Evolutionary conservation across 805 yeast genomes (phyloP).

Genomic region (Suhomyces pyralidae): DNA sequence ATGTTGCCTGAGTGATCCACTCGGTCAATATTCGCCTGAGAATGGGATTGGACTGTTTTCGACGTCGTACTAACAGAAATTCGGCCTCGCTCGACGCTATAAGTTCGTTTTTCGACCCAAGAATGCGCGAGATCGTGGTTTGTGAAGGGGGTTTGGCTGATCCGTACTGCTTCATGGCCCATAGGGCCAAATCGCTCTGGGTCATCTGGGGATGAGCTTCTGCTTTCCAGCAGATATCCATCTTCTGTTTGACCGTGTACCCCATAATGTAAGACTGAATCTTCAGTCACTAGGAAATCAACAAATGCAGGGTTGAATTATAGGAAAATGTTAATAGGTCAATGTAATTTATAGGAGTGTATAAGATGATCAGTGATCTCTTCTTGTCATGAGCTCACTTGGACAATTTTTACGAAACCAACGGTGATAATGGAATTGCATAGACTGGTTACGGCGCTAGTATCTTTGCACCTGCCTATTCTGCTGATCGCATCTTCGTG

Average conservation of each 20-base stretch:
- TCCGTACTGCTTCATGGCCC: slow-evolving; percentile 59
- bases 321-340: too few relatives aligned
- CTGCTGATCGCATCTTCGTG: neutral
- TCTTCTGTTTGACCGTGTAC: slow-evolving; percentile 58
- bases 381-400: neutral
- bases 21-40: slow-evolving; percentile 60
- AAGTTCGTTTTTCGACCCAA: slow-evolving; percentile 54
- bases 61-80: slow-evolving; percentile 48
- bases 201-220: slow-evolving; percentile 70
- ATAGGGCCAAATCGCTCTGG: slow-evolving; percentile 58
- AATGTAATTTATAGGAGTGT: too few relatives aligned
- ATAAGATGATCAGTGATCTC: neutral
- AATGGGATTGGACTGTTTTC: slow-evolving; percentile 54
- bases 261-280: slow-evolving; percentile 40
- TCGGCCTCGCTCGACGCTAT: slow-evolving; percentile 50
- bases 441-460: neutral
- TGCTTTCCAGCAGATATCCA: slow-evolving; percentile 64
- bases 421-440: too few relatives aligned
- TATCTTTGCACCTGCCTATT: neutral
- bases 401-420: too few relatives aligned
- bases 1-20: slow-evolving; percentile 64
- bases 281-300: too few relatives aligned
- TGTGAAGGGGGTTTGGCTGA: slow-evolving; percentile 58
- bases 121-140: slow-evolving; percentile 61
- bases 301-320: too few relatives aligned